A percentile compares a stretch with the other conserved stretches of the same genome.
phyloP scores from a whole-genome alignment of 2,329 filamentous ascomycete species.

The Anisogramma anomala region DNA sequence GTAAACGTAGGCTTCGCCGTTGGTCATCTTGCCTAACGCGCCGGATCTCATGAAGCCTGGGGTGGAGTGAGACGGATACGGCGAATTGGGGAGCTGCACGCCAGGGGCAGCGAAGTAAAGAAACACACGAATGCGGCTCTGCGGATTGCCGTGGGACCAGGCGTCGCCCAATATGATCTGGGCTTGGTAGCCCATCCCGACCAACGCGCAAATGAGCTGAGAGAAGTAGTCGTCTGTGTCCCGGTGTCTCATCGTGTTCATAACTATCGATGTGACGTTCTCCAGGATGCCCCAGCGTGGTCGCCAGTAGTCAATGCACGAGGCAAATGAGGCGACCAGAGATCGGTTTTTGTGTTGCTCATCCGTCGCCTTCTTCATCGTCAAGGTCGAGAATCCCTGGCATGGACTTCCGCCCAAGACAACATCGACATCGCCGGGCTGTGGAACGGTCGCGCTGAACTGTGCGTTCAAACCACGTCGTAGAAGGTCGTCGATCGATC shows the following conservation, averaged over 20 bases:
- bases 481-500: constrained; percentile 62
- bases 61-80: constrained; percentile 52
- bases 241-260: constrained; percentile 23
- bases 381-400: constrained; percentile 60
- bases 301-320: constrained; percentile 62
- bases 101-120: constrained; percentile 60
- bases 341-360: constrained; percentile 59
- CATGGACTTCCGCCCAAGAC: constrained; percentile 67
- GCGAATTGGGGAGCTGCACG: constrained; percentile 41
- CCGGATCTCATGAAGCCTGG: constrained; percentile 24
- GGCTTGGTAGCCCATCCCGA: constrained; percentile 67
- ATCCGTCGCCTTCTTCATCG: constrained; percentile 41
- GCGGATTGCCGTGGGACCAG: constrained; percentile 55
- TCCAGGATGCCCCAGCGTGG: constrained; percentile 68
- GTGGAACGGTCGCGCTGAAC: constrained; percentile 37
- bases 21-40: constrained; percentile 46
- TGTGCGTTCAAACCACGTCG: constrained; percentile 40
- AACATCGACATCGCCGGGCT: constrained; percentile 53
- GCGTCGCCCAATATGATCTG: constrained; percentile 58
- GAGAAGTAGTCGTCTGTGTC: constrained; percentile 53
- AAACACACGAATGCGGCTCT: constrained; percentile 57
- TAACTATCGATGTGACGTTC: constrained; percentile 60
- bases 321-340: constrained; percentile 63
- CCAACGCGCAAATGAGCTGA: constrained; percentile 60
- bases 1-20: constrained; percentile 47